Evolutionary conservation across 192 early-diverging fungal genomes (phyloP), one percentile per base, ranked within the genome.

Genomic region (Coemansia sp.): DNA sequence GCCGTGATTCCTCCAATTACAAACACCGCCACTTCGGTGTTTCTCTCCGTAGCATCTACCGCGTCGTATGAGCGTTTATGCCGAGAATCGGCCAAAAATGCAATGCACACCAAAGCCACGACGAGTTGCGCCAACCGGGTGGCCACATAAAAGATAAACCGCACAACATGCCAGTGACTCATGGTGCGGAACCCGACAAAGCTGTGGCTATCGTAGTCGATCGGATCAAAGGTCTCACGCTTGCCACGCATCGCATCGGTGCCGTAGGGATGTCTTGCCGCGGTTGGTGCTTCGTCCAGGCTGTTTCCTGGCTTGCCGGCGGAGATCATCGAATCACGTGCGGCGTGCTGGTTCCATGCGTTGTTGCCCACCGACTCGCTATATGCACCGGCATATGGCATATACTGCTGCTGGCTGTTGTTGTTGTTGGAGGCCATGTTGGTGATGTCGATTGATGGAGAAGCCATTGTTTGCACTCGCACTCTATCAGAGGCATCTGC

Each of bases 91-190:
- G 79, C 68, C 22, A 76, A 51, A 45, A 65, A 74, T 18, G 71
- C 79, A 11, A 82, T 70, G 61, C 74, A 73, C 34, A 76, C 79
- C 2, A 76, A 20, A 0, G 74, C 74, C 9, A 82, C 56, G 8
- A 71, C 71, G 8, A 82, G 57, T 53, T 82, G 79, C 11, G 54
- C 41, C 3, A 72, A 35, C 11, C 79, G 67, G 11, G 66, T 70
- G 36, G 45, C 34, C 12, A 82, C 61, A 66, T 82, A 82, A 6
- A 71, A 56, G 28, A 71, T 28, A 38, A 82, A 68, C 2, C 71
- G 67, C 15, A 66, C 55, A 14, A 68, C 79, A 9, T 64, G 54
- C 74, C 70, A 73, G 56, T 43, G 57, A 36, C 45, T 45, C 79
- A 82, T 76, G 2, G 56, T 8, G 55, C 52, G 55, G 61, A 82